A percentile compares a stretch with the other conserved stretches of the same genome.
phyloP scores from a whole-genome alignment of 1,284 basidiomycete species.

The Cerrena zonata region DNA sequence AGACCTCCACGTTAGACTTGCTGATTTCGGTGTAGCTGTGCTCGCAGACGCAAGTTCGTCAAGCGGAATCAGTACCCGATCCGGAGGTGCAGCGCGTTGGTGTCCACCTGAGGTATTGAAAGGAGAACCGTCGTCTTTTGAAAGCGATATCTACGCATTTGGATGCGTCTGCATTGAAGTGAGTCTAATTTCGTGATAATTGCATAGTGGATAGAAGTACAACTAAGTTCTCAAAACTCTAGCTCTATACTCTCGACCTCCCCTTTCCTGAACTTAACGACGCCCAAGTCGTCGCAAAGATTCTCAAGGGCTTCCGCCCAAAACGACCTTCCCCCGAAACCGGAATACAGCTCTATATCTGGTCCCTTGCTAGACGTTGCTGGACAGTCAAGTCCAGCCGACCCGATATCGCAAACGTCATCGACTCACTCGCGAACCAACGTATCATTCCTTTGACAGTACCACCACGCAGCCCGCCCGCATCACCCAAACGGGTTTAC shows the following conservation, averaged over 20 bases:
- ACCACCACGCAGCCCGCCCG: background rate
- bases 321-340: background rate
- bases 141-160: conserved; percentile 7
- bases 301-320: conserved; percentile 1
- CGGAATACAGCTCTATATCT: conserved; percentile 2
- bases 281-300: background rate
- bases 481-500: background rate
- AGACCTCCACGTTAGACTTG: conserved; percentile 6
- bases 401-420: background rate
- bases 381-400: background rate
- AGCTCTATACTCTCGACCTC: conserved; percentile 2
- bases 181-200: background rate
- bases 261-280: conserved; percentile 4
- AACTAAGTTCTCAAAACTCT: background rate
- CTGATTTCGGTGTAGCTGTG: conserved; percentile 9
- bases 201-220: too few species aligned
- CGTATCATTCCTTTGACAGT: background rate
- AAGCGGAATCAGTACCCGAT: background rate
- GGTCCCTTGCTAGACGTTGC: background rate
- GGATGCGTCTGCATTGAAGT: conserved; percentile 7
- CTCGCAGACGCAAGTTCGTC: conserved; percentile 1
- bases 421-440: background rate
- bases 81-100: conserved; percentile 5
- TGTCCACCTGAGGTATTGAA: conserved; percentile 8
- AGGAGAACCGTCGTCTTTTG: background rate